phyloP scores from a whole-genome alignment of 352 stramenopile genomes.

The Phytophthora europaea region DNA sequence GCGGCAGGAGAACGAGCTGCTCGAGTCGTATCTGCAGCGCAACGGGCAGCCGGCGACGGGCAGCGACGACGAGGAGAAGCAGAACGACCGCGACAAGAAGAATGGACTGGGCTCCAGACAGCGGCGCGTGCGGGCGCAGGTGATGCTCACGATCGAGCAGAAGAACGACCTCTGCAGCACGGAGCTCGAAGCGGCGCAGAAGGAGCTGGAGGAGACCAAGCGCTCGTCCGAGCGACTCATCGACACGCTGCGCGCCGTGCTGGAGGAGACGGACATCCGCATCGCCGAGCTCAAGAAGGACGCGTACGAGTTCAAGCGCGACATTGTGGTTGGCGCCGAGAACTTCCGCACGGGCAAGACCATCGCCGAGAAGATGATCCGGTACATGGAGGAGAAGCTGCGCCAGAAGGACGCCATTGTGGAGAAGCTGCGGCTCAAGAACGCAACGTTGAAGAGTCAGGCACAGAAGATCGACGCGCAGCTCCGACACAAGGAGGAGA shows the following conservation, averaged over 20 bases:
- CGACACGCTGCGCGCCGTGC: constrained; percentile 92
- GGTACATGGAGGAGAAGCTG: constrained; percentile 97
- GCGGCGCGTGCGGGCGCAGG: constrained; percentile 65
- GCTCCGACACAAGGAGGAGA: constrained; percentile 95
- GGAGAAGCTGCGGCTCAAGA: constrained; percentile 96
- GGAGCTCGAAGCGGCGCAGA: constrained; percentile 90
- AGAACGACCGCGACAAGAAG: constrained; percentile 63
- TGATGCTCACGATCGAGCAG: constrained; percentile 91
- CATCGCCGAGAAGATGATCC: constrained; percentile 94
- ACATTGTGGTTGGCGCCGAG: constrained; percentile 95
- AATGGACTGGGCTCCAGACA: constrained; percentile 37
- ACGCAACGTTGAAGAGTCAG: constrained; percentile 93
- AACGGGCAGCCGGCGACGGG: constrained; percentile 54
- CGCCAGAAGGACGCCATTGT: constrained; percentile 93
- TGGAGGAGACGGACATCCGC: constrained; percentile 95
- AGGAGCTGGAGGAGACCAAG: constrained; percentile 92
- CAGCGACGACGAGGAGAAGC: constrained; percentile 81
- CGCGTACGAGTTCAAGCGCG: constrained; percentile 96
- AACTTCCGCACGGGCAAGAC: constrained; percentile 96
- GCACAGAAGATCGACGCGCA: constrained; percentile 94
- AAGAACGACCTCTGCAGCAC: constrained; percentile 93
- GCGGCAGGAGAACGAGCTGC: constrained; percentile 93
- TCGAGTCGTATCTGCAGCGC: constrained; percentile 87
- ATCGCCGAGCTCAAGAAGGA: constrained; percentile 97
- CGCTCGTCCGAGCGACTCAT: constrained; percentile 93